Base-by-base conservation (phyloP, 495 filamentous ascomycete genomes). In the Cenococcum geophilum region DNA sequence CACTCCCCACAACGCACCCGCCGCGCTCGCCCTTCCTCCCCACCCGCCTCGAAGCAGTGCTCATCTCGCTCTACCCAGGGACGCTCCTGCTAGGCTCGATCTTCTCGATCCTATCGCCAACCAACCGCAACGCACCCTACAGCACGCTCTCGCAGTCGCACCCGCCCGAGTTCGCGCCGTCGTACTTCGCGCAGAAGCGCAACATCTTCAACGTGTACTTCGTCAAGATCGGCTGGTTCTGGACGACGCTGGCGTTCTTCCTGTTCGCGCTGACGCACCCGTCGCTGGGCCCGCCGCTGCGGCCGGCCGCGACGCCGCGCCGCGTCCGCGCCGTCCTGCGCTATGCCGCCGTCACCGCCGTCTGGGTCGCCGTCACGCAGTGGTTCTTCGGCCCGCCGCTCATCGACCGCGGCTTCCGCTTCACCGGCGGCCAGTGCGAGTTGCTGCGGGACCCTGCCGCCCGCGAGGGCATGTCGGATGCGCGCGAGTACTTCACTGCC, bases 201-300 rank as follows among this genome's bases (percentile, higher is more conserved):
- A 98, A 98, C 76, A 58, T 97, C 60, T 85, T 96, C 80, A 98
- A 98, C 72, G 61, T 84, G 49, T 79, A 89, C 63, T 97, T 98
- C 63, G 93, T 98, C 64, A 98, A 98, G 77, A 79, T 87, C 51
- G 93, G 91, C 52, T 98, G 93, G 93, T 78, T 86, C 35, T 98
- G 93, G 93, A 83, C 88, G 21, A 89, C 88, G 0, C 61, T 79
- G 22, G 83, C 87, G 8, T 89, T 95, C 62, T 70, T 80, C 12
- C 60, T 82, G 1, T 86, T 92, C 45, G 58, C 87, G 1, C 63
- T 79, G 21, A 82, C 80, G 21, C 86, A 91, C 63, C 78, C 83
- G 0, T 71, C 76, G 0, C 75, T 77, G 55, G 74, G 80, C 42
- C 20, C 23, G 14, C 59, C 65, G 8, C 42, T 70, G 9, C 50